Evolutionary conservation across 495 filamentous ascomycete genomes (phyloP).

Genomic region (Lasiosphaeria miniovina): DNA sequence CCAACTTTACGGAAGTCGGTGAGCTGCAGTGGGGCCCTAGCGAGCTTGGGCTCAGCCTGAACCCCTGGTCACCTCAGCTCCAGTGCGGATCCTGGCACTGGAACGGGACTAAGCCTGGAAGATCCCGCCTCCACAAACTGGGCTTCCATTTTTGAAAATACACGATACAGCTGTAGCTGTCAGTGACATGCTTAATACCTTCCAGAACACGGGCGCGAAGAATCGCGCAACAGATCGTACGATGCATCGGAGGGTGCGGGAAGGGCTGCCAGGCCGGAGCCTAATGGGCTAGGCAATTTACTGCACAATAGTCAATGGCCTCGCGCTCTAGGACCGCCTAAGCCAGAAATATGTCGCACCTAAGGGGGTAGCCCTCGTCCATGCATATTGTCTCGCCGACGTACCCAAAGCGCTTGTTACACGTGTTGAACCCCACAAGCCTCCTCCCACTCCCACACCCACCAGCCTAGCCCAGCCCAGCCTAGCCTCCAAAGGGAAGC

Average conservation of each 20-base stretch:
- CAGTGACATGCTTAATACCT: slow-evolving; percentile 1
- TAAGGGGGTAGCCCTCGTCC: slow-evolving; percentile 3
- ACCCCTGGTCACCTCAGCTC: too few relatives aligned
- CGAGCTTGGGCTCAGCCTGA: not conserved
- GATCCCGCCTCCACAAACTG: too few relatives aligned
- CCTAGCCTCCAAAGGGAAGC: not conserved
- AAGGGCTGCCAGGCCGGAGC: slow-evolving; percentile 6
- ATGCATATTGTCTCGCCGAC: slow-evolving; percentile 1
- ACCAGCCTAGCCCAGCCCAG: not conserved
- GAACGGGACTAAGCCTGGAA: too few relatives aligned
- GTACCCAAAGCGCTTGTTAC: slow-evolving; percentile 23
- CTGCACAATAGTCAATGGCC: not conserved
- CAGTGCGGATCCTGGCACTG: too few relatives aligned
- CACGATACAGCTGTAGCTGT: too few relatives aligned
- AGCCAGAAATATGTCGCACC: not conserved
- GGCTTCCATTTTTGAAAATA: too few relatives aligned
- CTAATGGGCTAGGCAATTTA: not conserved
- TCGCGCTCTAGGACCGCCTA: not conserved
- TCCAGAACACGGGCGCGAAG: not conserved
- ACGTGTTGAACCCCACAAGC: slow-evolving; percentile 24
- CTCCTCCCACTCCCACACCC: slow-evolving; percentile 6
- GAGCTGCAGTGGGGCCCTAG: not conserved
- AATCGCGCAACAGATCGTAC: slow-evolving; percentile 1
- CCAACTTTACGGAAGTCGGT: not conserved
- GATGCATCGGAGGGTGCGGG: not conserved